Conservation (phyloP, 306 rosid species). For the Cyclanthera cordifolia region DNA sequence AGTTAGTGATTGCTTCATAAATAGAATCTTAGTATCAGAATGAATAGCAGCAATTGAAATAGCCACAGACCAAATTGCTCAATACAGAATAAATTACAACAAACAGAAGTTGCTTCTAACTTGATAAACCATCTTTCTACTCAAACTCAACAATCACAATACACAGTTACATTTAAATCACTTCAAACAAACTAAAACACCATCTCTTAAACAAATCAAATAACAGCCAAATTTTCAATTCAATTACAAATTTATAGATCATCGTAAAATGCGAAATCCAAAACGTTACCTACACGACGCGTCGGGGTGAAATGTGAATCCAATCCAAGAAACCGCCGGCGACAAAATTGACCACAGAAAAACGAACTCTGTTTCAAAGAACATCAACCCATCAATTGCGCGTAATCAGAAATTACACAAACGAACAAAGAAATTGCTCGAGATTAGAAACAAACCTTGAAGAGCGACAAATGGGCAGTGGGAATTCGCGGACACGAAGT, state of each 20-base stretch:
- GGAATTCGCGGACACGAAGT: constrained; percentile 22
- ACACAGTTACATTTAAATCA: neutral
- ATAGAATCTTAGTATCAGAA: neutral
- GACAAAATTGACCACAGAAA: constrained; percentile 40
- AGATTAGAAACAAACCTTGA: constrained; percentile 25
- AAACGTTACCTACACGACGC: constrained; percentile 38
- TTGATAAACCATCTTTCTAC: neutral
- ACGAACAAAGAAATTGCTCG: neutral
- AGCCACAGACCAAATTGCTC: neutral
- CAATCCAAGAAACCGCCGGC: constrained; percentile 27
- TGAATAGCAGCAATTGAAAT: neutral
- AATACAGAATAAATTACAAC: neutral
- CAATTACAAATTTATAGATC: neutral
- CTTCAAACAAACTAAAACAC: constrained; percentile 6
- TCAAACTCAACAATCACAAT: neutral
- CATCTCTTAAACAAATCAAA: neutral
- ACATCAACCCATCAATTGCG: constrained; percentile 27
- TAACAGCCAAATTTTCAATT: neutral
- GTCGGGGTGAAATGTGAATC: constrained; percentile 24
- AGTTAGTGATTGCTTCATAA: neutral
- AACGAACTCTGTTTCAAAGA: constrained; percentile 47
- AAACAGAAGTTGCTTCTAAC: neutral
- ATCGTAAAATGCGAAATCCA: neutral
- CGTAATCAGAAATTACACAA: neutral
- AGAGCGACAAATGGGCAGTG: constrained; percentile 23